A percentile compares a stretch with the other conserved stretches of the same genome.
These are phyloP conservation scores for Waitea zeae DNA, from an alignment of 1,284 basidiomycete species.

Conservation along the genomic window DNA sequence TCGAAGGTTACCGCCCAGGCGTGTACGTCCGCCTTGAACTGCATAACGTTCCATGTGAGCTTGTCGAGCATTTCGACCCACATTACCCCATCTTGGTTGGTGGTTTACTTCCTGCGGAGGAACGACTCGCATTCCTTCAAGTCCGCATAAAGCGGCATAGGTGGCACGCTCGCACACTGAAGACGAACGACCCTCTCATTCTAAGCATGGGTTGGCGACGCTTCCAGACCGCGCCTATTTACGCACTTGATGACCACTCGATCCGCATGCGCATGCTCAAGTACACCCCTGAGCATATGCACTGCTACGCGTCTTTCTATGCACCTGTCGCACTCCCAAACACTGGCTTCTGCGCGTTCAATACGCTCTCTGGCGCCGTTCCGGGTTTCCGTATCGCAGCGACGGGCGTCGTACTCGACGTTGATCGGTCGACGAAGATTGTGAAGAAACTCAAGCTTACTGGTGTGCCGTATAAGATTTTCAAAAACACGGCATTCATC, in stretches of 20 bases:
- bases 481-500: slow-evolving; percentile 98
- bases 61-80: slow-evolving; percentile 90
- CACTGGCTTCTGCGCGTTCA: slow-evolving; percentile 96
- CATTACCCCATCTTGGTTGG: slow-evolving; percentile 84
- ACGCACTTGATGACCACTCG: slow-evolving; percentile 92
- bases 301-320: slow-evolving; percentile 95
- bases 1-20: slow-evolving; percentile 87
- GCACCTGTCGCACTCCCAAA: slow-evolving; percentile 86
- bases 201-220: slow-evolving; percentile 93
- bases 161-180: slow-evolving; percentile 86
- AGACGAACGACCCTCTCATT: slow-evolving; percentile 95
- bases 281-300: slow-evolving; percentile 99
- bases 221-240: slow-evolving; percentile 91
- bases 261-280: slow-evolving; percentile 99
- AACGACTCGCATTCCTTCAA: slow-evolving; percentile 86
- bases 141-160: slow-evolving; percentile 94
- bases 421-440: slow-evolving; percentile 84
- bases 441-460: slow-evolving; percentile 99
- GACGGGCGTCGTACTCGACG: slow-evolving; percentile 88
- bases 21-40: slow-evolving; percentile 93
- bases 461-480: slow-evolving; percentile 90
- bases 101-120: slow-evolving; percentile 83
- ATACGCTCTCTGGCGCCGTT: slow-evolving; percentile 50
- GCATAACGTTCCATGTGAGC: slow-evolving; percentile 70
- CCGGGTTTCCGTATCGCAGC: slow-evolving; percentile 83